Evolutionary conservation across 176 grass and related monocot genomes (phyloP).

Genomic region (Zoysia japonica): DNA sequence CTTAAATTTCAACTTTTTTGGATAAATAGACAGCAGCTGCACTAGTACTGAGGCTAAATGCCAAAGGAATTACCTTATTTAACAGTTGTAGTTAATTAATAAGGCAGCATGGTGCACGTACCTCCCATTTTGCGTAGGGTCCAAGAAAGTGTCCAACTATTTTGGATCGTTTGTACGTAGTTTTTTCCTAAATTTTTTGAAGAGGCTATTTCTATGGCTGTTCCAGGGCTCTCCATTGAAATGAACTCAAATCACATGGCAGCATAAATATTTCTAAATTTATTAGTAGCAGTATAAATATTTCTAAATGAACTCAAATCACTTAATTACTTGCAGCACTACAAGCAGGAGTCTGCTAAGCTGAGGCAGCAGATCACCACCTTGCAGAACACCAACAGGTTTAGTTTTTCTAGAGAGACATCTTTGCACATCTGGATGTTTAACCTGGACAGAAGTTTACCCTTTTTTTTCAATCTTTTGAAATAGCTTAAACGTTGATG

Average conservation of each 20-base stretch:
- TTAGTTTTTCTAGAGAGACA: constrained; percentile 14
- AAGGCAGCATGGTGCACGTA: background rate
- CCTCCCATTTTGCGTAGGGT: no score
- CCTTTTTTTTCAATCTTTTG: background rate
- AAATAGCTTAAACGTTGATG: background rate
- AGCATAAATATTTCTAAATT: no score
- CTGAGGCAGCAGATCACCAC: constrained; percentile 59
- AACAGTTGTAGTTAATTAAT: background rate
- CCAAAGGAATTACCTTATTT: background rate
- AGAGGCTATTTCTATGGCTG: no score
- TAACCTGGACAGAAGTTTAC: background rate
- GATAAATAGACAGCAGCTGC: background rate
- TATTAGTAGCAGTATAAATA: background rate
- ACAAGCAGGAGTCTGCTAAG: constrained; percentile 79
- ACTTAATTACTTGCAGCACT: constrained; percentile 56
- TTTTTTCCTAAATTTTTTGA: no score
- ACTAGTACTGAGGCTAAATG: background rate
- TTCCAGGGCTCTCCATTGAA: no score
- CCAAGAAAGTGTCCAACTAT: no score
- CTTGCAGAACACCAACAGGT: constrained; percentile 85
- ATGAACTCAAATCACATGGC: no score
- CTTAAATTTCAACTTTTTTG: background rate
- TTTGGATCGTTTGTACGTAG: no score
- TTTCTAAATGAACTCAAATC: background rate
- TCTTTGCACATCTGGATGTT: background rate